These are phyloP conservation scores for Phytophthora foliorum DNA, from an alignment of 352 stramenopile species.

Conservation along the genomic window DNA sequence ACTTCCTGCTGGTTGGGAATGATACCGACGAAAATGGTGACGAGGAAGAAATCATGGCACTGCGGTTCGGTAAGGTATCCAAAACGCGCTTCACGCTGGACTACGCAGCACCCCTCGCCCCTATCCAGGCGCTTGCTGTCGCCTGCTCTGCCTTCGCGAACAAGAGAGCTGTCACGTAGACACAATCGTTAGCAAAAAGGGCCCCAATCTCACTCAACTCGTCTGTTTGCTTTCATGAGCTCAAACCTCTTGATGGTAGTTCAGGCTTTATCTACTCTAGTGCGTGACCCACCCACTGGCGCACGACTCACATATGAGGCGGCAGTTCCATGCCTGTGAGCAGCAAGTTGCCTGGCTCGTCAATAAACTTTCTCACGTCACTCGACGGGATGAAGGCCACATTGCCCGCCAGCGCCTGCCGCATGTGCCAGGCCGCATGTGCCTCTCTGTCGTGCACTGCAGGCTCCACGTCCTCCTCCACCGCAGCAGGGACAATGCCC, in stretches of 20 bases:
- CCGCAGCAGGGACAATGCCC: constrained; percentile 71
- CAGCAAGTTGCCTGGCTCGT: constrained; percentile 39
- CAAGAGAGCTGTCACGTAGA: constrained; percentile 87
- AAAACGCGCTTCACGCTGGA: constrained; percentile 88
- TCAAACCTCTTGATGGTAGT: constrained; percentile 25
- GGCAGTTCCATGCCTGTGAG: constrained; percentile 51
- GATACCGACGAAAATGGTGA: constrained; percentile 68
- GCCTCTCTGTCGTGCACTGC: constrained; percentile 33
- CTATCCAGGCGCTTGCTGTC: constrained; percentile 85
- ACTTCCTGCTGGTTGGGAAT: constrained; percentile 82
- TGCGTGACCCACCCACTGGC: constrained; percentile 11
- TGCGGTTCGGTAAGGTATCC: constrained; percentile 88
- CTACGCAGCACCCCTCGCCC: constrained; percentile 74
- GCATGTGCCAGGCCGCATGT: constrained; percentile 55
- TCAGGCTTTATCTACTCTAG: constrained; percentile 38
- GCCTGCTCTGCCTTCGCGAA: constrained; percentile 87
- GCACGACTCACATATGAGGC: constrained; percentile 21
- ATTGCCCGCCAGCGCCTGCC: constrained; percentile 72
- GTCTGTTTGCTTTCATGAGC: constrained; percentile 15
- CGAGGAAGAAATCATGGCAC: constrained; percentile 53
- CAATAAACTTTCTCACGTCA: constrained; percentile 61
- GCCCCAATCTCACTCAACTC: constrained; percentile 13
- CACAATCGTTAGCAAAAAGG: constrained; percentile 8
- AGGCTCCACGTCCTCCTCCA: constrained; percentile 27
- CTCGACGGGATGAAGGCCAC: constrained; percentile 71